Evolutionary conservation across 352 stramenopile species (phyloP), one percentile per base, ranked within the genome.

Genomic region (Sclerospora graminicola): DNA sequence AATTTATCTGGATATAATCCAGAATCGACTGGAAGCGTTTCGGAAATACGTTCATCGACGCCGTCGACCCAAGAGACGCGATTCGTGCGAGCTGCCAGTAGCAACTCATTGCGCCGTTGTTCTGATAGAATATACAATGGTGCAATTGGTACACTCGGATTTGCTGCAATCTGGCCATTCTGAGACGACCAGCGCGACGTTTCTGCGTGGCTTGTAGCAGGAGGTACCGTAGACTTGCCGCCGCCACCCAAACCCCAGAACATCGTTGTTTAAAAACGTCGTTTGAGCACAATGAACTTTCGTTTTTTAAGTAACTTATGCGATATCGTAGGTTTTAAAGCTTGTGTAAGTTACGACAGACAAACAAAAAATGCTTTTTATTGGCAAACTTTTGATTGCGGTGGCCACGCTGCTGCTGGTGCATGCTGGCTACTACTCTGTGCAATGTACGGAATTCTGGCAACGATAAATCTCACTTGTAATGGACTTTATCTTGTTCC

Each of bases 391-490:
- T 43, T 41, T 89, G 24, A 76, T 89, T 53, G 62, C 66, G 20
- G 23, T 85, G 34, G 78, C 72, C 55, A 60, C 69, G 47, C 50
- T 83, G 23, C 55, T 87, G 48, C 63, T 89, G 34, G 46, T 87
- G 32, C 78, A 89, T 54, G 74, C 74, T 1, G 74, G 74, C 41
- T 89, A 89, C 59, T 89, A 87, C 62, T 83, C 78, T 9, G 60
- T 89, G 45, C 63, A 87, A 45, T 89, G 78, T 89, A 69, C 40
- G 67, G 4, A 26, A n/a, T n/a, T n/a, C n/a, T n/a, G n/a, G n/a
- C n/a, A n/a, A n/a, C n/a, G n/a, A n/a, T n/a, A n/a, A n/a, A n/a
- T n/a, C n/a, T n/a, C n/a, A n/a, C n/a, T n/a, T n/a, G n/a, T n/a
- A n/a, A n/a, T n/a, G n/a, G n/a, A n/a, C n/a, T n/a, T n/a, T n/a